Conservation (phyloP, 2,329 filamentous ascomycete genomes). For the Cytospora piceae region DNA sequence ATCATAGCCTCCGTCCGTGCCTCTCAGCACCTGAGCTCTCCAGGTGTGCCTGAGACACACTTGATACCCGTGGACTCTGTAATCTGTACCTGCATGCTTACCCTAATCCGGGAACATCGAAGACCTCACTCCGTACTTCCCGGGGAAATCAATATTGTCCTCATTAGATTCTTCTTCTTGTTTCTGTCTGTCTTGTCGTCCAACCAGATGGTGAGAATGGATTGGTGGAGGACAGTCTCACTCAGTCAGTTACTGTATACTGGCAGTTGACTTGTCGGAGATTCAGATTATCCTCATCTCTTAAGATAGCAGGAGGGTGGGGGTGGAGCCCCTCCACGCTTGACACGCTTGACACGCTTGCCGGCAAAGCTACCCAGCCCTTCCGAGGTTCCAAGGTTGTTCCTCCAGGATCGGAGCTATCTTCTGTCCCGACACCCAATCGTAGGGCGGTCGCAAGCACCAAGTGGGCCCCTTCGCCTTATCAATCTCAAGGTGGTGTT, state of each 20-base stretch:
- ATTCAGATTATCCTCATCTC: constrained; percentile 28
- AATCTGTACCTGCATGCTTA: no score
- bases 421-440: constrained; percentile 10
- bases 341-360: background rate
- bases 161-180: no score
- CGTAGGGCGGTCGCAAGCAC: constrained; percentile 11
- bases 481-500: constrained; percentile 10
- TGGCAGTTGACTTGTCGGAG: background rate
- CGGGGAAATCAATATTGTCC: no score
- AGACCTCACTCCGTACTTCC: no score
- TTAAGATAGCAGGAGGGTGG: constrained; percentile 15
- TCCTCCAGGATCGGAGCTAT: constrained; percentile 14
- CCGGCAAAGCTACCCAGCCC: background rate
- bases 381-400: background rate
- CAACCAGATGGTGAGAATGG: no score
- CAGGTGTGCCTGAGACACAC: no score
- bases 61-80: no score
- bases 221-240: background rate
- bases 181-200: no score
- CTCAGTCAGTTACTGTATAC: background rate
- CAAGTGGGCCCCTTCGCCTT: background rate
- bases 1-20: no score
- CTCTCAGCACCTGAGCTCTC: no score
- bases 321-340: constrained; percentile 17
- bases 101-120: no score